Conservation (phyloP, 148 eudicot species). For the Fagopyrum esculentum region DNA sequence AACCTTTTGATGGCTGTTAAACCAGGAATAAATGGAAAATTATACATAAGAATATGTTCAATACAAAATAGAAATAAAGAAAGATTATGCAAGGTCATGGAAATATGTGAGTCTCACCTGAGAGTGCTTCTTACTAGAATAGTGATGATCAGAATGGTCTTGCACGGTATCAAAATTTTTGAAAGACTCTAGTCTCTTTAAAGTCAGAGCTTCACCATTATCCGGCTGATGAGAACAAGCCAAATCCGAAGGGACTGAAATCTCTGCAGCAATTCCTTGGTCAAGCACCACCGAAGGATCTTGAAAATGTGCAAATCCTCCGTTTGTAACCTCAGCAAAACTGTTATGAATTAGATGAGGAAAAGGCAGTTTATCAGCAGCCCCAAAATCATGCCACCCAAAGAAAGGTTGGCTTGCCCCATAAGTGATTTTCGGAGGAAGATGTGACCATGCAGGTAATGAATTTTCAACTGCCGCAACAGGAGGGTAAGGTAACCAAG, state of each 20-base stretch:
- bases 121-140: conserved; percentile 17
- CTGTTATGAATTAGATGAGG: neutral
- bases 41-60: neutral
- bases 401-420: neutral
- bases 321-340: neutral
- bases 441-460: neutral
- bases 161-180: conserved; percentile 69
- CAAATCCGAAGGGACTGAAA: conserved; percentile 18
- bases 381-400: neutral
- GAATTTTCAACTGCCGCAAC: neutral
- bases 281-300: conserved; percentile 17
- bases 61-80: neutral
- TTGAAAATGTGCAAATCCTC: neutral
- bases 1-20: conserved; percentile 52
- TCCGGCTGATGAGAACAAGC: conserved; percentile 20
- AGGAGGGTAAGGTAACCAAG: conserved; percentile 7
- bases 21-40: conserved; percentile 11
- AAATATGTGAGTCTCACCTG: conserved; percentile 30
- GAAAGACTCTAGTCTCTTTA: conserved; percentile 39
- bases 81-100: conserved; percentile 1
- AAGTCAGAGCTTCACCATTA: conserved; percentile 27
- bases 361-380: neutral
- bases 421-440: neutral
- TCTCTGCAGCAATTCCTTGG: conserved; percentile 26
- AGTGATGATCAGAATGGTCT: conserved; percentile 67